Evolutionary conservation across 1,284 basidiomycete genomes (phyloP).

Genomic region (Ganoderma sp.): DNA sequence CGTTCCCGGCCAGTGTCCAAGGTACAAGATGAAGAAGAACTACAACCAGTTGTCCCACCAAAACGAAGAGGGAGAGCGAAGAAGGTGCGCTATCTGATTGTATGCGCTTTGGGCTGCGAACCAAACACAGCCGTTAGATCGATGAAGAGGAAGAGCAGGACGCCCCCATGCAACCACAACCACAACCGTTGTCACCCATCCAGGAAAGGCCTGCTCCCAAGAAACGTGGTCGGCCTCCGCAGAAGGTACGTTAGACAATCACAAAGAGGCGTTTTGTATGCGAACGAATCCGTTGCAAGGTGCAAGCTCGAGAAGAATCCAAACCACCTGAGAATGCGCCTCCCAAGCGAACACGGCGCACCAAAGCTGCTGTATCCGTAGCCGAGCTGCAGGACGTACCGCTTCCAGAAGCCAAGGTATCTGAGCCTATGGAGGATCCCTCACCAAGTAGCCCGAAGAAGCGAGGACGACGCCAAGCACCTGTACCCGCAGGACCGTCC

Average conservation of each 20-base stretch:
- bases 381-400: not conserved
- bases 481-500: not conserved
- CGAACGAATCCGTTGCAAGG: not conserved
- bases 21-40: slow-evolving; percentile 3
- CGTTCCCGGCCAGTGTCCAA: not conserved
- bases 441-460: slow-evolving; percentile 11
- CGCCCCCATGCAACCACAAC: not conserved
- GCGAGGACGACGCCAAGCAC: slow-evolving; percentile 9
- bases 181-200: slow-evolving; percentile 22
- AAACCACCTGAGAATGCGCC: not conserved
- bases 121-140: not conserved
- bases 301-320: not conserved
- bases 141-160: slow-evolving; percentile 2
- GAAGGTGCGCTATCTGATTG: slow-evolving; percentile 19
- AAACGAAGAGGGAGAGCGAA: slow-evolving; percentile 13
- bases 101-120: not conserved
- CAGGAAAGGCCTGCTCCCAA: slow-evolving; percentile 18
- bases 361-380: not conserved
- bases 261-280: no score
- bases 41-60: slow-evolving; percentile 13
- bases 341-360: slow-evolving; percentile 4
- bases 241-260: slow-evolving; percentile 2
- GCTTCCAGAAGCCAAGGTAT: not conserved
- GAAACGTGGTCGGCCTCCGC: slow-evolving; percentile 18
- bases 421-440: not conserved